Conservation (phyloP, 2,329 filamentous ascomycete species). For the Cercospora citrullina region DNA sequence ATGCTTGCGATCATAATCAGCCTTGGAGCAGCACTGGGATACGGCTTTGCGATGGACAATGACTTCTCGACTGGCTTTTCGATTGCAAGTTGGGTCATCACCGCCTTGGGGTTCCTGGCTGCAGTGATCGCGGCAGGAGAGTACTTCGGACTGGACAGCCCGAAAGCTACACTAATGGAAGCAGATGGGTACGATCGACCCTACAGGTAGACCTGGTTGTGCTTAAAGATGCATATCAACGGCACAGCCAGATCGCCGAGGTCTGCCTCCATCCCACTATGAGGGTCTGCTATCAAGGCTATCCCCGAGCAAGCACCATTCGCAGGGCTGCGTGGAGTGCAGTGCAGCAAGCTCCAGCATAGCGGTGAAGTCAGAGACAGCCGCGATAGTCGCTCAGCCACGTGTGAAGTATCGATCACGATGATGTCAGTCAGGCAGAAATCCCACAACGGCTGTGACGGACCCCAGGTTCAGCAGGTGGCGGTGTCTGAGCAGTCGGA, state of each 20-base stretch:
- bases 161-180: conserved; percentile 21
- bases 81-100: conserved; percentile 26
- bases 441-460: background rate
- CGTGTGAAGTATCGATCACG: conserved; percentile 6
- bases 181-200: conserved; percentile 7
- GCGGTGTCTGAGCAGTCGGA: background rate
- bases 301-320: background rate
- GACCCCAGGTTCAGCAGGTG: background rate
- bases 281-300: background rate
- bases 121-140: conserved; percentile 25
- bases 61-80: conserved; percentile 28
- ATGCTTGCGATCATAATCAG: conserved; percentile 21
- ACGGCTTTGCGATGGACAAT: conserved; percentile 23
- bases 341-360: background rate
- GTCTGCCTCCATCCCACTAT: background rate
- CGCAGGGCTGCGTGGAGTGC: background rate
- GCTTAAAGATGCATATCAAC: background rate
- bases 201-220: background rate
- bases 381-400: conserved; percentile 14
- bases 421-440: conserved; percentile 4
- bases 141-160: conserved; percentile 22
- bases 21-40: conserved; percentile 20
- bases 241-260: background rate
- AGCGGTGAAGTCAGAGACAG: conserved; percentile 9
- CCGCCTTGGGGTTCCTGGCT: conserved; percentile 26